Evolutionary conservation across 805 yeast species (phyloP).

Genomic region (Wickerhamiella slavikovae): DNA sequence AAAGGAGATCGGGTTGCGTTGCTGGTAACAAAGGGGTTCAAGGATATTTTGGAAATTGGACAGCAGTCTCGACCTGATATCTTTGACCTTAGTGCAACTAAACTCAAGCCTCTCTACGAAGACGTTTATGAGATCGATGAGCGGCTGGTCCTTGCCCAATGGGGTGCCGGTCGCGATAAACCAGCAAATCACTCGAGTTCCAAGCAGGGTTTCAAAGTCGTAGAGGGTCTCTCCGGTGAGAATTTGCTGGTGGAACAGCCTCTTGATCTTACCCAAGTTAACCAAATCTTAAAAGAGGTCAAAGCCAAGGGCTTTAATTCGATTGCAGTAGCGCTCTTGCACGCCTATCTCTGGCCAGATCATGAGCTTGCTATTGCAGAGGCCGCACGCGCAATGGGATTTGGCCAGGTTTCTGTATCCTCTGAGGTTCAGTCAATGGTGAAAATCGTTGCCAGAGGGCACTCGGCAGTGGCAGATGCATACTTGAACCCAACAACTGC

Average conservation of each 20-base stretch:
- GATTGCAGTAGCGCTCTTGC: slow-evolving; percentile 50
- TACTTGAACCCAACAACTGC: slow-evolving; percentile 63
- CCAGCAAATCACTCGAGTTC: slow-evolving; percentile 7
- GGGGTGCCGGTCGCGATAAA: slow-evolving; percentile 46
- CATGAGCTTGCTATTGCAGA: slow-evolving; percentile 43
- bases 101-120: slow-evolving; percentile 52
- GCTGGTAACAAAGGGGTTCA: slow-evolving; percentile 73
- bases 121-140: slow-evolving; percentile 73
- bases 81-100: slow-evolving; percentile 59
- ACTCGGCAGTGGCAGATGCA: slow-evolving; percentile 65
- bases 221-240: slow-evolving; percentile 49
- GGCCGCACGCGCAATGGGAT: slow-evolving; percentile 46
- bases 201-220: slow-evolving; percentile 21
- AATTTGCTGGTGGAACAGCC: slow-evolving; percentile 32
- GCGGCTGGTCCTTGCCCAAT: slow-evolving; percentile 68
- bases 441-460: slow-evolving; percentile 52
- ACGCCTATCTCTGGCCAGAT: slow-evolving; percentile 49
- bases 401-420: slow-evolving; percentile 46
- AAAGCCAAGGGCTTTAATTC: slow-evolving; percentile 42
- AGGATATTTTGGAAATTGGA: slow-evolving; percentile 65
- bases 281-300: slow-evolving; percentile 23
- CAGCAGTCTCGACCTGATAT: slow-evolving; percentile 83
- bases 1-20: slow-evolving; percentile 81
- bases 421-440: slow-evolving; percentile 60
- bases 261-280: slow-evolving; percentile 28